phyloP scores from a whole-genome alignment of 768 basidiomycete genomes.

The Lyophyllum atratum region DNA sequence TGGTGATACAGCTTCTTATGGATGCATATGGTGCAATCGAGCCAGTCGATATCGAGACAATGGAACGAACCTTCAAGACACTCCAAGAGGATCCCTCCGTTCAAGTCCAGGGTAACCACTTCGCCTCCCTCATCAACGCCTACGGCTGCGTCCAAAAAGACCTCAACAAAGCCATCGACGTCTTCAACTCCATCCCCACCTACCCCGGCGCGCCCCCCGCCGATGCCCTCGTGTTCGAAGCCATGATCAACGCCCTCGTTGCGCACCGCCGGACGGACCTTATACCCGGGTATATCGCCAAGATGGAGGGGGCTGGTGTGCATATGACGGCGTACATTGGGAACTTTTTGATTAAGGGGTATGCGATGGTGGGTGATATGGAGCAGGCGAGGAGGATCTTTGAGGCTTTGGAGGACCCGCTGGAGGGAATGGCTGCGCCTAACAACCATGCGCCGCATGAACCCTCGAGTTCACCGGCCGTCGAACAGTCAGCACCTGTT shows the following conservation, averaged over 20 bases:
- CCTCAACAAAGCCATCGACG: slow-evolving; percentile 68
- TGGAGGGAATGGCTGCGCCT: slow-evolving; percentile 82
- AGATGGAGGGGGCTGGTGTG: slow-evolving; percentile 62
- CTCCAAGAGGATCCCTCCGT: slow-evolving; percentile 51
- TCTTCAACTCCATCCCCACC: slow-evolving; percentile 74
- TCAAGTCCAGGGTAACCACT: slow-evolving; percentile 44
- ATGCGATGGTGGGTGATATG: slow-evolving; percentile 67
- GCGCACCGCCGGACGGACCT: slow-evolving; percentile 79
- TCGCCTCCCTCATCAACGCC: slow-evolving; percentile 87
- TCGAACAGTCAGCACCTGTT: slow-evolving; percentile 57
- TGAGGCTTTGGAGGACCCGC: slow-evolving; percentile 77
- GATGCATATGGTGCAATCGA: slow-evolving; percentile 88
- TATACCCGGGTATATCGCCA: slow-evolving; percentile 63
- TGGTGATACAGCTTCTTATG: slow-evolving; percentile 64
- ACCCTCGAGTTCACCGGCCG: slow-evolving; percentile 30
- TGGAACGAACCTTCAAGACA: slow-evolving; percentile 71
- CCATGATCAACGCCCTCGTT: slow-evolving; percentile 84
- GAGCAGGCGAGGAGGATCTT: slow-evolving; percentile 77
- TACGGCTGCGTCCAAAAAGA: slow-evolving; percentile 82
- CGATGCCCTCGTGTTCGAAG: slow-evolving; percentile 89
- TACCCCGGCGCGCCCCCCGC: slow-evolving; percentile 55
- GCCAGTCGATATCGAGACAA: slow-evolving; percentile 70
- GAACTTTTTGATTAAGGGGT: slow-evolving; percentile 80
- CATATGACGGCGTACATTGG: slow-evolving; percentile 96
- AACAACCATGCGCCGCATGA: slow-evolving; percentile 85